Base-by-base conservation (phyloP, 1,284 basidiomycete genomes). In the Lignosus rhinocerotis region DNA sequence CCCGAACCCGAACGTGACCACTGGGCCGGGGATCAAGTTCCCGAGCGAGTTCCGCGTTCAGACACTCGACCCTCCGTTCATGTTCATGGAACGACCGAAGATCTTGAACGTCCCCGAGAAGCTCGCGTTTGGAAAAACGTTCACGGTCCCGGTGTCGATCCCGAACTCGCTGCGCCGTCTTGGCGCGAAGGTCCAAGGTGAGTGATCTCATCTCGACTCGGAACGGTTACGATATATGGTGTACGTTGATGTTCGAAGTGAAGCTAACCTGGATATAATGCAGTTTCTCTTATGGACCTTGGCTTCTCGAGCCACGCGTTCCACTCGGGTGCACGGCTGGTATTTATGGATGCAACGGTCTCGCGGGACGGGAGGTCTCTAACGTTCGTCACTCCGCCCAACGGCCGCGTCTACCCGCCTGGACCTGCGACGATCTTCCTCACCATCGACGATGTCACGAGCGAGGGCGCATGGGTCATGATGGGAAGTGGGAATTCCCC, bases 361-460 rank as follows among this genome's bases (percentile, higher is more conserved):
- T 75, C 73, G 6, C 59, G 55, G 9, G 67, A 76, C 58, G 65
- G 68, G 45, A 76, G 72, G 62, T 69, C 71, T 16, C 72, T 83
- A 16, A 75, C 72, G 0, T 72, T 83, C 59, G 69, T 64, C 16
- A 76, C 71, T 16, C 82, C 80, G 6, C 78, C 79, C 2, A 78
- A 74, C 53, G 75, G 75, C 54, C 70, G 74, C 11, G 73, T 83
- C 21, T 81, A 79, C 63, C 80, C 80, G 8, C 79, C 82, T 25
- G 84, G 83, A 11, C 82, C 81, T 14, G 84, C 75, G 60, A 67
- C 51, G 65, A 73, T 74, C 69, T 84, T 71, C 76, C 69, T 70
- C 67, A 79, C 65, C 61, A 73, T 83, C 31, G 78, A 82, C 60
- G 81, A 79, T 33, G 77, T 84, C 3, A 77, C 79, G 4, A 79